Conservation (phyloP, 768 basidiomycete species). For the Clathrus columnatus region DNA sequence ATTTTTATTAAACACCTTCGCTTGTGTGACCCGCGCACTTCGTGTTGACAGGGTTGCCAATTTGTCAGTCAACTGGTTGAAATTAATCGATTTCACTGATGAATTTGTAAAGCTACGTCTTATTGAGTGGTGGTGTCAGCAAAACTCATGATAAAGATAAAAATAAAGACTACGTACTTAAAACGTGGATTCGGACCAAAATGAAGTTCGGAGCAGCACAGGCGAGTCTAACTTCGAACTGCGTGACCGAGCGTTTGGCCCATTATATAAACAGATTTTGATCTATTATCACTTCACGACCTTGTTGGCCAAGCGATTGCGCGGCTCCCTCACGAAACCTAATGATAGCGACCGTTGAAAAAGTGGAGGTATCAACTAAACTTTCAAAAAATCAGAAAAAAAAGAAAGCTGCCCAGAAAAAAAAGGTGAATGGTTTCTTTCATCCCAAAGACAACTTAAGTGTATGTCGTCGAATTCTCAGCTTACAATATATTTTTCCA, state of each 20-base stretch:
- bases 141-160: no score
- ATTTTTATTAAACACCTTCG: no score
- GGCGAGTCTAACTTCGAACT: no score
- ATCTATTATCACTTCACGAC: background rate
- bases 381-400: conserved; percentile 10
- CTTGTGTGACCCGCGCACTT: no score
- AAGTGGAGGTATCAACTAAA: conserved; percentile 1
- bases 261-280: background rate
- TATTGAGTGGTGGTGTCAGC: no score
- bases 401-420: conserved; percentile 10
- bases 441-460: background rate
- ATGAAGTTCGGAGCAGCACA: no score
- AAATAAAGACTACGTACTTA: no score
- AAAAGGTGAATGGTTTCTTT: background rate
- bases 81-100: no score
- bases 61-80: no score
- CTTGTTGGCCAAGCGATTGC: background rate
- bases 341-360: conserved; percentile 5
- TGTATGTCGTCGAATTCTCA: background rate
- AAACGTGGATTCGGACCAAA: no score
- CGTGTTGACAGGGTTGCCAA: no score
- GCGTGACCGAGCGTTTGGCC: background rate
- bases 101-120: no score
- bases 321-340: background rate
- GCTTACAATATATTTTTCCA: background rate